Evolutionary conservation across 1,284 basidiomycete genomes (phyloP).

Genomic region (Irpex sp.): DNA sequence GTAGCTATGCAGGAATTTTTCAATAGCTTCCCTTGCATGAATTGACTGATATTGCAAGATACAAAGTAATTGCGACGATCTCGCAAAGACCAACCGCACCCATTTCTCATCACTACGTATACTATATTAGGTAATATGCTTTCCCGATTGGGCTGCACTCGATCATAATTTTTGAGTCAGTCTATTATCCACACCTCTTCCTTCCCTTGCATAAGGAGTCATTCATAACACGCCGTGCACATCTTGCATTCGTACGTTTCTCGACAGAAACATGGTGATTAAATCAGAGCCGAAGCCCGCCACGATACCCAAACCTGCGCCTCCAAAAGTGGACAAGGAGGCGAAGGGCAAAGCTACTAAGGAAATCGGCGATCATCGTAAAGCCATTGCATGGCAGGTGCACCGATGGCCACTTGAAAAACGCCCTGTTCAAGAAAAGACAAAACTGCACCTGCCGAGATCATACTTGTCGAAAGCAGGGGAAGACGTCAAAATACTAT

Average conservation of each 20-base stretch:
- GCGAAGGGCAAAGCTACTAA: constrained; percentile 18
- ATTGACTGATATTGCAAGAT: too few species aligned
- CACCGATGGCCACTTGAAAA: constrained; percentile 34
- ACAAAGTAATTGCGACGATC: not conserved
- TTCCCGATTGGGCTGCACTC: not conserved
- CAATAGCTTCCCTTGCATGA: too few species aligned
- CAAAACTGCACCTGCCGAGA: constrained; percentile 36
- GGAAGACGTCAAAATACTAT: constrained; percentile 30
- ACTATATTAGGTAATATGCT: not conserved
- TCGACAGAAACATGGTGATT: constrained; percentile 5
- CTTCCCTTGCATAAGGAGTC: not conserved
- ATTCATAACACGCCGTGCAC: not conserved
- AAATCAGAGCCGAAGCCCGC: constrained; percentile 21
- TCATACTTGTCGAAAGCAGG: constrained; percentile 35
- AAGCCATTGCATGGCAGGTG: constrained; percentile 32
- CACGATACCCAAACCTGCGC: constrained; percentile 12
- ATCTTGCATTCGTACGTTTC: not conserved
- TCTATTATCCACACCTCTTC: not conserved
- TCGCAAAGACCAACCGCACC: not conserved
- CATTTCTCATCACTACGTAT: not conserved
- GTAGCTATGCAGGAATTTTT: too few species aligned
- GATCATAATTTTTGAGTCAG: not conserved
- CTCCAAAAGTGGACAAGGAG: constrained; percentile 16
- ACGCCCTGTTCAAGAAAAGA: constrained; percentile 20
- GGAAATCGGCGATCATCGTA: constrained; percentile 22